Conservation (phyloP, 805 yeast species). For the Candida suzukii region DNA sequence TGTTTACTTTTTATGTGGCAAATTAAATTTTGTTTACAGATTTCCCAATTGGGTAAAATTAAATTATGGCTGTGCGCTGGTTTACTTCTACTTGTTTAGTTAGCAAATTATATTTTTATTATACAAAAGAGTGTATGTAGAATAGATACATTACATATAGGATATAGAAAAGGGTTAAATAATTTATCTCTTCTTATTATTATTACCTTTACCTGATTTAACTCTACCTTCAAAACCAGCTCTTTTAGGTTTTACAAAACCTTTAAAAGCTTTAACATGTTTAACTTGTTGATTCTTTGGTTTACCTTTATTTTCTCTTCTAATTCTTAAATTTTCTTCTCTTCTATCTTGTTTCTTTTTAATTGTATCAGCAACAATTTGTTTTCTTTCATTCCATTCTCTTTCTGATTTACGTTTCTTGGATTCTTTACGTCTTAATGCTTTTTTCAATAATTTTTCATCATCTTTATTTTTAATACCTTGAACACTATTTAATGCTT, state of each 20-base stretch:
- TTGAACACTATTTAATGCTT: conserved; percentile 77
- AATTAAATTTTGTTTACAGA: no score
- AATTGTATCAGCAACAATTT: conserved; percentile 66
- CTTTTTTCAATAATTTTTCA: conserved; percentile 78
- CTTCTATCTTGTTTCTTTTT: conserved; percentile 77
- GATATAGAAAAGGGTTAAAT: background rate
- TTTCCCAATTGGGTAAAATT: no score
- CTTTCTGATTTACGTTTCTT: conserved; percentile 78
- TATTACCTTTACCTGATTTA: conserved; percentile 15
- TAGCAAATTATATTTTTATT: no score
- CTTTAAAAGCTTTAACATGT: conserved; percentile 57
- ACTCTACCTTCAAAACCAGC: conserved; percentile 87
- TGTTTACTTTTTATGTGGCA: no score
- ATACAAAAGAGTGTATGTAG: no score
- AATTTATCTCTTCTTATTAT: background rate
- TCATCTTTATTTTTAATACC: conserved; percentile 87
- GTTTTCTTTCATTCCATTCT: conserved; percentile 90
- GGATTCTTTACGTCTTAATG: conserved; percentile 77
- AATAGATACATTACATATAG: no score
- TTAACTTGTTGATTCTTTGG: conserved; percentile 68
- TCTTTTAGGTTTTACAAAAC: conserved; percentile 39
- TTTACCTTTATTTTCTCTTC: conserved; percentile 80
- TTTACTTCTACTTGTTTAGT: no score
- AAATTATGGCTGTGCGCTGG: no score
- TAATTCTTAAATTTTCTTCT: conserved; percentile 81